Percentiles rank a stretch among this genome's conserved stretches.
Evolutionary conservation across 495 filamentous ascomycete genomes (phyloP).

Genomic region (Chaetomium cochliodes): DNA sequence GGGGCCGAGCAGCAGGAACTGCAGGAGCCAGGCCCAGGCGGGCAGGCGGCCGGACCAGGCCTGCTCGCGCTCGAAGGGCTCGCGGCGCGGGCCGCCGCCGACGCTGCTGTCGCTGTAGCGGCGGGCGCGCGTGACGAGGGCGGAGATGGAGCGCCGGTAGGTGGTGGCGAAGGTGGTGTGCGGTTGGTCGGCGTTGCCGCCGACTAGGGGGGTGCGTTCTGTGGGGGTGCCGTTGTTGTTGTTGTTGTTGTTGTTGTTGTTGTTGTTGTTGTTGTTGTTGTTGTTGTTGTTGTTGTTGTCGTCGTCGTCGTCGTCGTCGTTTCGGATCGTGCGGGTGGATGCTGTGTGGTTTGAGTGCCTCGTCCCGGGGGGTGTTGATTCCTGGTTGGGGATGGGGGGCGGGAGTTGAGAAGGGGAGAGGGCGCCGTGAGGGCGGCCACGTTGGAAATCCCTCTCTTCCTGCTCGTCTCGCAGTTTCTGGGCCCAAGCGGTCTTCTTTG

Average conservation of each 20-base stretch:
- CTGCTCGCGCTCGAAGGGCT: constrained; percentile 76
- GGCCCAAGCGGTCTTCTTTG: constrained; percentile 65
- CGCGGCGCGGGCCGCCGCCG: constrained; percentile 17
- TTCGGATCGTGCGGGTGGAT: constrained; percentile 28
- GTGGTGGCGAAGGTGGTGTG: constrained; percentile 73
- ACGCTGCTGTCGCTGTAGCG: constrained; percentile 28
- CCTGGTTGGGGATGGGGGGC: constrained; percentile 23
- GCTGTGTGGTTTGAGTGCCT: constrained; percentile 22
- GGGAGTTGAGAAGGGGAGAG: constrained; percentile 32
- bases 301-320: constrained; percentile 48
- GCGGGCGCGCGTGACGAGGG: constrained; percentile 38
- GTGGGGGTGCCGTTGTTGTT: constrained; percentile 57
- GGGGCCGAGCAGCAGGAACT: constrained; percentile 78
- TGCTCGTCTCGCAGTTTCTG: constrained; percentile 49
- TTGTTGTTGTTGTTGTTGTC: no score
- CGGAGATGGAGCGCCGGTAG: constrained; percentile 50
- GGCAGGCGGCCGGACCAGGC: constrained; percentile 77
- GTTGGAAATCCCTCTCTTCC: constrained; percentile 42
- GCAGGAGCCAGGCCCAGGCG: constrained; percentile 79
- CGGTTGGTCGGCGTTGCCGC: constrained; percentile 41
- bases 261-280: constrained; percentile 48
- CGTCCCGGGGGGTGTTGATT: constrained; percentile 21
- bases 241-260: constrained; percentile 46
- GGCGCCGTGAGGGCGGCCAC: constrained; percentile 22
- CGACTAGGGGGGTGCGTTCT: constrained; percentile 78